These are phyloP conservation scores for Fragilaria radians DNA, from an alignment of 108 stramenopile genomes.

Conservation along the genomic window DNA sequence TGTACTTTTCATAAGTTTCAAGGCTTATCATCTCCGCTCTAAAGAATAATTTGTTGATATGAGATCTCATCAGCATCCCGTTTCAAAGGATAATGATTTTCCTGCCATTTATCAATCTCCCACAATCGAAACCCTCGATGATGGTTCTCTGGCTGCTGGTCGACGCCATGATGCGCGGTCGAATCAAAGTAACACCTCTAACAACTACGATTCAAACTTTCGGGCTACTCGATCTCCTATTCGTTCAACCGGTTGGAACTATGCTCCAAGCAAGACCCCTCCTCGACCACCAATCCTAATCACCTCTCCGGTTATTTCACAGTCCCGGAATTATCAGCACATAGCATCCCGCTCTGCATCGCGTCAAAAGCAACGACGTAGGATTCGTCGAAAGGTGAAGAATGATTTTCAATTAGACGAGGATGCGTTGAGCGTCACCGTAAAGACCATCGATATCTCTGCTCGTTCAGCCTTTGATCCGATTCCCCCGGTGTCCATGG, in stretches of 20 bases:
- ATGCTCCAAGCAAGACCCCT: background rate
- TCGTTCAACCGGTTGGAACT: background rate
- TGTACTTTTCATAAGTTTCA: no score
- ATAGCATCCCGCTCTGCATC: background rate
- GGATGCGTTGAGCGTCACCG: conserved; percentile 34
- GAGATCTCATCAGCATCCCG: background rate
- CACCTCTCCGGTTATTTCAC: background rate
- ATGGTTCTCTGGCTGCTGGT: conserved; percentile 14
- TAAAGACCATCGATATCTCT: conserved; percentile 33
- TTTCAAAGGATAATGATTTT: conserved; percentile 6
- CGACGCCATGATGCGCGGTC: conserved; percentile 2
- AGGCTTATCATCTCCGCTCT: background rate
- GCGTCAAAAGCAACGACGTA: background rate
- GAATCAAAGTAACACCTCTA: background rate
- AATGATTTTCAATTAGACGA: conserved; percentile 24
- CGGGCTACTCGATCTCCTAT: background rate
- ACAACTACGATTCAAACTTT: background rate
- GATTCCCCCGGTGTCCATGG: conserved; percentile 16
- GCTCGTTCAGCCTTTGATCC: conserved; percentile 49
- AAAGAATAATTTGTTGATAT: background rate
- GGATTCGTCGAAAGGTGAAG: background rate
- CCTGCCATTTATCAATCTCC: conserved; percentile 27
- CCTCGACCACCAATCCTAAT: background rate
- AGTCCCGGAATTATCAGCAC: background rate
- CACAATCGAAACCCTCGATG: conserved; percentile 35